phyloP scores from a whole-genome alignment of 108 stramenopile species.

The Skeletonema marinoi region DNA sequence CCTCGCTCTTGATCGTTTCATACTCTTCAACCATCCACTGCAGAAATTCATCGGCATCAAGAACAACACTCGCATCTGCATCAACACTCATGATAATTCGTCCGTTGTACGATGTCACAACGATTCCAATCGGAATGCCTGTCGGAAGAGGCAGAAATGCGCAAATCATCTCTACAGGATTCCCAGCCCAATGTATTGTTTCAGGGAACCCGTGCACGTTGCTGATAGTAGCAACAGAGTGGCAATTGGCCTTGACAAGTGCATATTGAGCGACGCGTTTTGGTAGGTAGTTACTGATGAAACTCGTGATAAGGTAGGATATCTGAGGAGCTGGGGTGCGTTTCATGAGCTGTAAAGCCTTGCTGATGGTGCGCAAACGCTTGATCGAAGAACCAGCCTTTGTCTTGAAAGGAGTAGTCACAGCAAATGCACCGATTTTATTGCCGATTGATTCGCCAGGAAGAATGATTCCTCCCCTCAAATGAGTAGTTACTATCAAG shows the following conservation, averaged over 20 bases:
- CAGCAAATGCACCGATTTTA: slow-evolving; percentile 18
- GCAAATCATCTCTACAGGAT: slow-evolving; percentile 13
- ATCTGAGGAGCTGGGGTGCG: slow-evolving; percentile 21
- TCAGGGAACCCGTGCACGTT: slow-evolving; percentile 36
- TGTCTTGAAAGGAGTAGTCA: neutral
- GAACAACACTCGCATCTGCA: slow-evolving; percentile 17
- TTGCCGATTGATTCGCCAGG: slow-evolving; percentile 15
- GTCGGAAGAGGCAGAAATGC: slow-evolving; percentile 36
- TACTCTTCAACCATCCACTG: slow-evolving; percentile 43
- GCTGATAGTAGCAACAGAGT: slow-evolving; percentile 21
- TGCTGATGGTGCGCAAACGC: slow-evolving; percentile 2
- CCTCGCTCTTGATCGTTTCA: slow-evolving; percentile 12
- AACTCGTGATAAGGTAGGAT: slow-evolving; percentile 17
- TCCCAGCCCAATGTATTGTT: slow-evolving; percentile 15
- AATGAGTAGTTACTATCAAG: slow-evolving; percentile 13
- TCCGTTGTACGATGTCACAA: slow-evolving; percentile 16
- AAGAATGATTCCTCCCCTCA: slow-evolving; percentile 6
- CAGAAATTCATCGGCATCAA: slow-evolving; percentile 21
- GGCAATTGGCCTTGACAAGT: slow-evolving; percentile 15
- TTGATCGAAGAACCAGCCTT: neutral
- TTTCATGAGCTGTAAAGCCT: slow-evolving; percentile 4
- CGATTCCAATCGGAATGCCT: slow-evolving; percentile 19
- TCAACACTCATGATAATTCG: slow-evolving; percentile 10
- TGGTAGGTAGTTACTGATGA: slow-evolving; percentile 17
- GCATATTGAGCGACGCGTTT: slow-evolving; percentile 12